Evolutionary conservation across 2,329 filamentous ascomycete genomes (phyloP).

Genomic region (Ophiosphaerella narmari): DNA sequence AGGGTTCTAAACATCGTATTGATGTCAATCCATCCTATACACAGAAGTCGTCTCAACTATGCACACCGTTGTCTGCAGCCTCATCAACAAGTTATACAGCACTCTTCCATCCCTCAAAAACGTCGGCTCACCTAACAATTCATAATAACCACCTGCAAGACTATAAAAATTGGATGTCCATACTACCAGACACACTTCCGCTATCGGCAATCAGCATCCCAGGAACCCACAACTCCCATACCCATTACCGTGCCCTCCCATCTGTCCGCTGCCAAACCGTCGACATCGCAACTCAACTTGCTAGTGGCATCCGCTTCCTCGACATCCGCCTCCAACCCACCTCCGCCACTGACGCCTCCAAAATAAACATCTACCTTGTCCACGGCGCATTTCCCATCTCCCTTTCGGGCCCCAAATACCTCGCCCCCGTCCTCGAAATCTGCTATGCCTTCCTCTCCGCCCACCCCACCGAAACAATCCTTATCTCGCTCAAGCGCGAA

Average conservation of each 20-base stretch:
- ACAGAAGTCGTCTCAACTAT: slow-evolving; percentile 43
- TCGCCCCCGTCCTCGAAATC: slow-evolving; percentile 72
- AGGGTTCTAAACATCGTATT: slow-evolving; percentile 69
- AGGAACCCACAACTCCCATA: slow-evolving; percentile 94
- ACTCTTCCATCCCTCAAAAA: slow-evolving; percentile 54
- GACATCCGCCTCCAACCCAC: slow-evolving; percentile 81
- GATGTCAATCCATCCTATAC: slow-evolving; percentile 65
- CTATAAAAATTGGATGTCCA: slow-evolving; percentile 84
- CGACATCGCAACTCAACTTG: slow-evolving; percentile 74
- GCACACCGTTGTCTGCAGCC: slow-evolving; percentile 46
- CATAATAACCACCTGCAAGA: slow-evolving; percentile 35
- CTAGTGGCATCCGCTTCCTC: slow-evolving; percentile 91
- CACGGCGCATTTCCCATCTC: slow-evolving; percentile 90
- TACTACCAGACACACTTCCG: slow-evolving; percentile 71
- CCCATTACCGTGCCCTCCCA: slow-evolving; percentile 80
- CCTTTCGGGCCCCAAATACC: slow-evolving; percentile 78
- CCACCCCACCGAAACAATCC: slow-evolving; percentile 79
- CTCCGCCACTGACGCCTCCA: slow-evolving; percentile 59
- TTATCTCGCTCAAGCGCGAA: slow-evolving; percentile 90
- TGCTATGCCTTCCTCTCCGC: slow-evolving; percentile 75
- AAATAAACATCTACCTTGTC: slow-evolving; percentile 77
- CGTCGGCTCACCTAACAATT: slow-evolving; percentile 36
- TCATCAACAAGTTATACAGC: slow-evolving; percentile 49
- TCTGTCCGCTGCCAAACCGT: slow-evolving; percentile 93
- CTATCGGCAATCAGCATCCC: slow-evolving; percentile 86